These are phyloP conservation scores for Fusarium mangiferae DNA, from an alignment of 2,329 filamentous ascomycete species.

Conservation along the genomic window DNA sequence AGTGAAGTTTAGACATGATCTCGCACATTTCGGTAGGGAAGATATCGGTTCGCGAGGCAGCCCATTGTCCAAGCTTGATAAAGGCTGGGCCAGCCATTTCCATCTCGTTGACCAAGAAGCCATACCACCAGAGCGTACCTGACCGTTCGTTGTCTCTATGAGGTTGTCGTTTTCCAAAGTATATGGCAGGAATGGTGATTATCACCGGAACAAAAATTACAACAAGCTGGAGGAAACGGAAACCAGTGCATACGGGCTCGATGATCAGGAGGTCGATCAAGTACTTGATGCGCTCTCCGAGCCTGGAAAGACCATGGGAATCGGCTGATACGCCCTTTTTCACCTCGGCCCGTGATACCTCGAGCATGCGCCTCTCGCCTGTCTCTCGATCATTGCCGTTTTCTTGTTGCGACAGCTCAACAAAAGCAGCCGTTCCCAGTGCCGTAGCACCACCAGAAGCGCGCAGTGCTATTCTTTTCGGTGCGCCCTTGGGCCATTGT, in stretches of 20 bases:
- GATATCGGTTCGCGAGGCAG: slow-evolving; percentile 93
- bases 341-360: slow-evolving; percentile 82
- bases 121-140: slow-evolving; percentile 95
- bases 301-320: slow-evolving; percentile 66
- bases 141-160: slow-evolving; percentile 77
- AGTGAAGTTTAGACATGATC: slow-evolving; percentile 94
- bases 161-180: slow-evolving; percentile 74
- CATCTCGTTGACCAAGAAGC: slow-evolving; percentile 87
- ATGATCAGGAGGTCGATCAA: slow-evolving; percentile 77
- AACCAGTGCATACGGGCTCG: slow-evolving; percentile 87
- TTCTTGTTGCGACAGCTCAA: slow-evolving; percentile 66
- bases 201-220: slow-evolving; percentile 94
- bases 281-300: slow-evolving; percentile 69
- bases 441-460: slow-evolving; percentile 55
- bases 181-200: slow-evolving; percentile 79
- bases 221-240: slow-evolving; percentile 88
- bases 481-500: slow-evolving; percentile 38
- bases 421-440: slow-evolving; percentile 66
- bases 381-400: slow-evolving; percentile 67
- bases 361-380: slow-evolving; percentile 86
- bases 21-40: slow-evolving; percentile 93
- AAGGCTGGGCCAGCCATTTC: slow-evolving; percentile 94
- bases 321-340: slow-evolving; percentile 72
- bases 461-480: slow-evolving; percentile 48
- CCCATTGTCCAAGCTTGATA: slow-evolving; percentile 99